Evolutionary conservation across 2,329 filamentous ascomycete species (phyloP).

Genomic region (Phialophora expanda): DNA sequence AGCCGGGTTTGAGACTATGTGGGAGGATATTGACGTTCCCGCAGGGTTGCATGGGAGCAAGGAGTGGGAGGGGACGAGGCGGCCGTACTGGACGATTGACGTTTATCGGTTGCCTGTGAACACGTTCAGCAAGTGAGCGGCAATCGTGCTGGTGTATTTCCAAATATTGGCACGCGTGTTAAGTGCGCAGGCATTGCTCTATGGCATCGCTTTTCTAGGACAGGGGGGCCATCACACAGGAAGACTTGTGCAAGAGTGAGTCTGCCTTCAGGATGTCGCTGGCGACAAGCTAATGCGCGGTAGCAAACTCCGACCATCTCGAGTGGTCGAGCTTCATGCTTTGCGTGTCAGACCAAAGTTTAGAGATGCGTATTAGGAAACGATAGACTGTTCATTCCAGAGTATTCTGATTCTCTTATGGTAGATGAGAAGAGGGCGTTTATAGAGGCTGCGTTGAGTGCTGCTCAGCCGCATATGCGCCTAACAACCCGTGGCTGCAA

Average conservation of each 20-base stretch:
- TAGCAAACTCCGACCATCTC: too few relatives aligned
- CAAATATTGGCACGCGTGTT: too few relatives aligned
- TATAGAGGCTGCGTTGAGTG: background rate
- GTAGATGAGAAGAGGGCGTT: background rate
- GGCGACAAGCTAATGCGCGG: too few relatives aligned
- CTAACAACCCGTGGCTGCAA: background rate
- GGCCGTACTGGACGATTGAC: slow-evolving; percentile 21
- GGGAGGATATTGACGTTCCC: slow-evolving; percentile 17
- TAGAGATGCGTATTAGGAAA: too few relatives aligned
- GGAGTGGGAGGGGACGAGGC: slow-evolving; percentile 17
- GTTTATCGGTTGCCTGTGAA: slow-evolving; percentile 20
- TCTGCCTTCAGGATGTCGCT: too few relatives aligned
- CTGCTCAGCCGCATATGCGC: background rate
- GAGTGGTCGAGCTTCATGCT: too few relatives aligned
- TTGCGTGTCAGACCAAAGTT: too few relatives aligned
- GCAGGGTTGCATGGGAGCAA: slow-evolving; percentile 10
- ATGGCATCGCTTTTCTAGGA: too few relatives aligned
- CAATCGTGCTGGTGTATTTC: background rate
- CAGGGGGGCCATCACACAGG: too few relatives aligned
- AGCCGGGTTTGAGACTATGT: slow-evolving; percentile 12
- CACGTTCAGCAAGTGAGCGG: slow-evolving; percentile 12
- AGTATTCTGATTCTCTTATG: background rate
- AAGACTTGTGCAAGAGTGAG: too few relatives aligned
- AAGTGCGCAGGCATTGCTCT: too few relatives aligned
- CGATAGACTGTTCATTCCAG: background rate